Conservation (phyloP, 179 eudicot species). For the Silene coronaria region DNA sequence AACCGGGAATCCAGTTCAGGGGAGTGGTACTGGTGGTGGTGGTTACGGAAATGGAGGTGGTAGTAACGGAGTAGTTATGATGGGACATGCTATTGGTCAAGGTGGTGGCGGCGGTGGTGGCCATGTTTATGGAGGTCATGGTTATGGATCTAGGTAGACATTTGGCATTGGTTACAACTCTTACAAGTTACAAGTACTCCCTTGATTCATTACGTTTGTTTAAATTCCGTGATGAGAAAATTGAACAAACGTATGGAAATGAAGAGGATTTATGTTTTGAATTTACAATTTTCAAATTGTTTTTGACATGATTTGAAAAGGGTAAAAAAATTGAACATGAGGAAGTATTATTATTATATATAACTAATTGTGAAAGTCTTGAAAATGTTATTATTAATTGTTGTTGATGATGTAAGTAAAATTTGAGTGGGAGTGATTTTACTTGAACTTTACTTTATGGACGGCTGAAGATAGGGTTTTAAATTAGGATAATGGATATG, state of each 20-base stretch:
- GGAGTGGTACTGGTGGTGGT: constrained; percentile 29
- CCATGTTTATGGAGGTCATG: constrained; percentile 25
- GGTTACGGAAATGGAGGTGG: constrained; percentile 34
- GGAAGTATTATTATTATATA: neutral
- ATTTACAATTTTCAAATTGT: no score
- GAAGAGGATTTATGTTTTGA: no score
- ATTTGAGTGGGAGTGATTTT: neutral
- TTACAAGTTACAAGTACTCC: no score
- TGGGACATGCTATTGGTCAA: constrained; percentile 30
- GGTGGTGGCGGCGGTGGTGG: constrained; percentile 20
- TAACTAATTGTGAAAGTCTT: neutral
- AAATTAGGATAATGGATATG: neutral
- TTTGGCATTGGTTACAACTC: no score
- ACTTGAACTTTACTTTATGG: neutral
- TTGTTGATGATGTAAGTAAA: neutral
- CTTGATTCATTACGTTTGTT: no score
- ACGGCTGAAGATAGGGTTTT: constrained; percentile 6
- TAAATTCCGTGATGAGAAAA: no score
- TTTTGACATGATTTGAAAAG: no score
- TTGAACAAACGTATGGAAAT: no score
- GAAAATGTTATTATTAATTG: neutral
- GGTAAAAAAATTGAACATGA: no score
- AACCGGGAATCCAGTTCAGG: constrained; percentile 33
- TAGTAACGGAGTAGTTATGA: constrained; percentile 25
- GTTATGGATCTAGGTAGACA: constrained; percentile 18